These are phyloP conservation scores for Pontederia paniculata DNA, from an alignment of 176 grass and related monocot species.

Conservation along the genomic window DNA sequence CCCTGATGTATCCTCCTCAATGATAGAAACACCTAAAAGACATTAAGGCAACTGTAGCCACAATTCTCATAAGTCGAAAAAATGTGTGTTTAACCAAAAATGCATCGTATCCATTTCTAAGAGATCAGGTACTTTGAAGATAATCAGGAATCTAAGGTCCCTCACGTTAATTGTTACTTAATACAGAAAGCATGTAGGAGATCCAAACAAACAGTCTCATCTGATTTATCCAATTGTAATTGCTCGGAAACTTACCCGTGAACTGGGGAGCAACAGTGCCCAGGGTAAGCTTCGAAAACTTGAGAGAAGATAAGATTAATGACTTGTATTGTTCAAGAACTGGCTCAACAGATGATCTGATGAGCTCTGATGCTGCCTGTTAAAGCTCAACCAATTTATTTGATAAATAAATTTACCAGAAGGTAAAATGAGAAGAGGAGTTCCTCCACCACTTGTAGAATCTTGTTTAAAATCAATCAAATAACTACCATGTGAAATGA, in stretches of 20 bases:
- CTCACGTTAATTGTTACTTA: too few species aligned
- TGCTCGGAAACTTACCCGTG: constrained; percentile 44
- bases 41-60: neutral
- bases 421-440: constrained; percentile 4
- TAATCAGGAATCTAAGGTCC: too few species aligned
- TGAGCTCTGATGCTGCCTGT: constrained; percentile 94
- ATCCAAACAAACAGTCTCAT: too few species aligned
- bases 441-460: neutral
- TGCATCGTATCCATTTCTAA: too few species aligned
- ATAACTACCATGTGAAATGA: neutral
- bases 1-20: constrained; percentile 61
- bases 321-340: constrained; percentile 97
- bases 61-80: neutral
- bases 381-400: constrained; percentile 2
- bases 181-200: too few species aligned
- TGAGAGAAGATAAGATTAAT: constrained; percentile 63
- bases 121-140: too few species aligned
- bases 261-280: constrained; percentile 97
- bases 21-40: constrained; percentile 53
- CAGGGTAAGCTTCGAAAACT: constrained; percentile 96
- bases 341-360: constrained; percentile 82
- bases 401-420: constrained; percentile 4
- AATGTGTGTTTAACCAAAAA: neutral
- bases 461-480: neutral
- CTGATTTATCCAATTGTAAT: neutral